Base-by-base conservation (phyloP, 352 stramenopile genomes). In the Pythium apleroticum region DNA sequence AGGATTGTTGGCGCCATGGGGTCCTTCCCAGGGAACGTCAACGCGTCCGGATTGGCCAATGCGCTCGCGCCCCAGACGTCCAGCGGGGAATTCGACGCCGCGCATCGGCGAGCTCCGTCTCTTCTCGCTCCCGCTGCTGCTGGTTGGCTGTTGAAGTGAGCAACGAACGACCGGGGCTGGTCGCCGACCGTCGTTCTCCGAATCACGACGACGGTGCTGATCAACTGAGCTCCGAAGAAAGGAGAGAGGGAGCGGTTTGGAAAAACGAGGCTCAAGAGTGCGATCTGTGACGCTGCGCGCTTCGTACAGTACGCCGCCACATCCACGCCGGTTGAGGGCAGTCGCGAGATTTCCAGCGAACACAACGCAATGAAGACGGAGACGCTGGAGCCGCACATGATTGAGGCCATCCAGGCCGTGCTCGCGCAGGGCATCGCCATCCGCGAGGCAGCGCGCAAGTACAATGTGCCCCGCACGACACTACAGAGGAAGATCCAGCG, bases 391-490 rank as follows among this genome's bases (percentile, higher is more conserved):
- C 65, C 68, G 22, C 71, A 78, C 46, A 80, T 93, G 62, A 74
- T 86, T 58, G 74, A 77, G 52, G 85, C 85, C 24, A 89, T 93
- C 54, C 73, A 65, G 2, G 85, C 83, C 25, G 84, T 91, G 15
- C 56, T 76, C 2, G 72, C 72, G 28, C 73, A 77, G 33, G 74
- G 72, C 48, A 87, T 93, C 70, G 86, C 87, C 8, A 76, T 96
- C 25, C 80, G 87, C 14, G 73, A 93, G 66, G 87, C 85, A 2
- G 77, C 87, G 8, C 84, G 85, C 25, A 85, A 80, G 69, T 90
- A 83, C 68, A 68, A 72, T 19, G 78, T 96, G 27, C 74, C 84
- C 3, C 77, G 86, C 24, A 90, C 84, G 15, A 96, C 87, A 28
- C 61, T 96, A 46, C 87, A 96, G 69, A 82, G 87, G 52, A 88